Percentiles rank a stretch among this genome's conserved stretches.
phyloP scores from a whole-genome alignment of 108 stramenopile genomes.

The Halocafeteria seosinensis region DNA sequence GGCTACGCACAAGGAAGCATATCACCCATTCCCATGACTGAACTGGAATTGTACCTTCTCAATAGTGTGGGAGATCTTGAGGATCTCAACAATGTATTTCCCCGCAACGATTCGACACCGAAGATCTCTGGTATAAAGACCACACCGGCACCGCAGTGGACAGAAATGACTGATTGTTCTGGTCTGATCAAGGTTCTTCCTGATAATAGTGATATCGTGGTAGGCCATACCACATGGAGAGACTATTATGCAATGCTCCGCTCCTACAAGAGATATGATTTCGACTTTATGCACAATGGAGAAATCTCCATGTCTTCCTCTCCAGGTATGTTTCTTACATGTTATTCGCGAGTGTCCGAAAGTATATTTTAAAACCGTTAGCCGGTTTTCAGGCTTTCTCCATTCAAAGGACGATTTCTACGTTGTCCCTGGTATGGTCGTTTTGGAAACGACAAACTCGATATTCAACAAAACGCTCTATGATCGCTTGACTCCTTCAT shows the following conservation, averaged over 20 bases:
- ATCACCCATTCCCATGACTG: not conserved
- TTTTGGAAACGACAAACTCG: slow-evolving; percentile 17
- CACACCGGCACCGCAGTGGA: not conserved
- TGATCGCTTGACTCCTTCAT: not conserved
- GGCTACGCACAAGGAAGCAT: not conserved
- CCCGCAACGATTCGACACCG: not conserved
- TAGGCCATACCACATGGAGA: slow-evolving; percentile 12
- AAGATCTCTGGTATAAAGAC: not conserved
- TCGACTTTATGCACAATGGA: not conserved
- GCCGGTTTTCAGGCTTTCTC: slow-evolving; percentile 15
- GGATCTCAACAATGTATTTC: not conserved
- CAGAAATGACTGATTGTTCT: not conserved
- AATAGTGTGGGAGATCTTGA: slow-evolving; percentile 1
- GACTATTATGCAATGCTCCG: slow-evolving; percentile 12
- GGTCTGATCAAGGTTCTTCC: not conserved
- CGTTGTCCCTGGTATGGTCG: not conserved
- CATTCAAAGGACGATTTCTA: slow-evolving; percentile 16
- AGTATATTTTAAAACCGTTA: too few species aligned
- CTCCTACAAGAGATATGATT: slow-evolving; percentile 1
- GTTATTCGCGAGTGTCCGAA: too few species aligned
- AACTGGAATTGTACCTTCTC: not conserved
- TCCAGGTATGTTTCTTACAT: too few species aligned
- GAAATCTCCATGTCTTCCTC: not conserved
- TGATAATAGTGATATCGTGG: not conserved
- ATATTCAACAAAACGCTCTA: slow-evolving; percentile 4